These are phyloP conservation scores for Margaritispora aquatica DNA, from an alignment of 495 filamentous ascomycete genomes.

Conservation along the genomic window DNA sequence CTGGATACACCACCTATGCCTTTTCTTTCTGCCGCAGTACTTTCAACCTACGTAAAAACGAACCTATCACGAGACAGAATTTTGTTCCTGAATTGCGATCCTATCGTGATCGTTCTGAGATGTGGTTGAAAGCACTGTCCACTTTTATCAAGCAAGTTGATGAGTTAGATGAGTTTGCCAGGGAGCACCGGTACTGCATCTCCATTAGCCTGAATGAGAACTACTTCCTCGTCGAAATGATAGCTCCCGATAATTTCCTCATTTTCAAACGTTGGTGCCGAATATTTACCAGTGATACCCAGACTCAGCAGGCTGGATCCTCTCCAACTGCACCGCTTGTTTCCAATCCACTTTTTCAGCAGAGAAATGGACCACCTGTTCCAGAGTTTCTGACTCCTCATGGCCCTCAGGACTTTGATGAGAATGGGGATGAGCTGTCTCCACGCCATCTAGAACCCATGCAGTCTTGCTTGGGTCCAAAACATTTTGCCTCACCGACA, in stretches of 20 bases:
- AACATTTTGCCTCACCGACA: too few species aligned
- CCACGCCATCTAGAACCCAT: not conserved
- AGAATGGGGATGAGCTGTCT: not conserved
- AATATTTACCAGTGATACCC: too few species aligned
- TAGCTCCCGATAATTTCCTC: too few species aligned
- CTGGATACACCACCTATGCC: not conserved
- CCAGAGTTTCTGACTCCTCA: not conserved
- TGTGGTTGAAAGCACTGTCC: not conserved
- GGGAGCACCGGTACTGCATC: not conserved
- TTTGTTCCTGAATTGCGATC: not conserved
- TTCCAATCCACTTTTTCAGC: too few species aligned
- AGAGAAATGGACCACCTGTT: not conserved
- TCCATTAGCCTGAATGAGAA: not conserved
- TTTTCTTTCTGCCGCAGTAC: not conserved
- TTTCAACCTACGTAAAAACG: not conserved
- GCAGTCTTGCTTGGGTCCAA: too few species aligned
- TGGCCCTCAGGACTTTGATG: not conserved
- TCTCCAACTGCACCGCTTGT: too few species aligned
- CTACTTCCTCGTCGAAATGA: not conserved
- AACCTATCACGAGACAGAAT: not conserved
- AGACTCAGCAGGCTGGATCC: too few species aligned
- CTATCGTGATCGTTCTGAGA: not conserved
- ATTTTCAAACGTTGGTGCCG: too few species aligned
- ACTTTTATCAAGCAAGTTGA: not conserved
- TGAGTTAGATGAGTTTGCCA: not conserved